Base-by-base conservation (phyloP, 306 rosid species). In the Glycine tomentella region DNA sequence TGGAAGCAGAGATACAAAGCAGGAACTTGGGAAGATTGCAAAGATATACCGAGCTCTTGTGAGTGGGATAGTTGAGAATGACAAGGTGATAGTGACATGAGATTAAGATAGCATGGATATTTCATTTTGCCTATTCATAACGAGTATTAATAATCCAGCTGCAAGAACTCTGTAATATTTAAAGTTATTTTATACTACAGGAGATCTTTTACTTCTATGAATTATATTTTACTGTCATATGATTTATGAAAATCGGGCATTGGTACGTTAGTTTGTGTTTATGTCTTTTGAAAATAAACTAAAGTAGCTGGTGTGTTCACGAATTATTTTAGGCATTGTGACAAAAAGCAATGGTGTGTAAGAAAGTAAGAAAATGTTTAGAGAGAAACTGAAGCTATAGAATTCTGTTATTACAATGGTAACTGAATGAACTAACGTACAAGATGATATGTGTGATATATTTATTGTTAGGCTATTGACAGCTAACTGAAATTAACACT, bases 11-110 rank as follows among this genome's bases (percentile, higher is more conserved):
- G 88, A 89, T 71, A 73, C 82, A 80, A 77, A 77, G 78, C 81
- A 51, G 79, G 91, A 89, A 86, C 82, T 8, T 13, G 90, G 97
- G 85, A 95, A 92, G 84, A 89, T 95, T 62, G 84, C 88, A 38
- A 95, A 93, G 87, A 75, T 93, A 69, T 95, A 93, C 72, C 89
- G 97, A 49, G 99, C 96, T 50, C 93, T 89, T 68, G 94, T 81
- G 34, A 88, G 89, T 77, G 97, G 96, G 74, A 83, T 91, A 84
- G 45, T 95, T 78, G 83, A 82, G 78, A 83, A 87, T 76, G 98
- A 95, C 63, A 82, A 87, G 98, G 97, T 91, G 90, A 78, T 75
- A 15, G 66, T 74, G 69, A 9, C 44, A 38, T 34, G 7, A 58
- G 55, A 5, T 48, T 56, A 57, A 77, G 25, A 61, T 20, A 36